Evolutionary conservation across 768 basidiomycete species (phyloP).

Genomic region (Pleurotus platypus): DNA sequence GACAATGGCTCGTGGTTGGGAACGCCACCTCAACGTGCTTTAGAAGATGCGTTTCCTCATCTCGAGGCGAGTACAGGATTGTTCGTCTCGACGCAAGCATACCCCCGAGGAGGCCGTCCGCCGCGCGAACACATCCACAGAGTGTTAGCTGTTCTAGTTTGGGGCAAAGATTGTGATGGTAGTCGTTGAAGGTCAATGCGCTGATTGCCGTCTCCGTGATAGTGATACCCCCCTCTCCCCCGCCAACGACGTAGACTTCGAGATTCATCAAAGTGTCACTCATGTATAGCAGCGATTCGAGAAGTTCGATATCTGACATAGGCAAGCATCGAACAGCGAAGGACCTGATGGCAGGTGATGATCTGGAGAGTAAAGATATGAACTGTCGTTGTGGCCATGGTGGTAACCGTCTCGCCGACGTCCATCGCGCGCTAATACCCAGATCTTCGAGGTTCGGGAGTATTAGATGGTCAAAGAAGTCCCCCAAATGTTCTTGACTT

Average conservation of each 20-base stretch:
- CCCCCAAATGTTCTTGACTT: background rate
- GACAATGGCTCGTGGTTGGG: slow-evolving; percentile 1
- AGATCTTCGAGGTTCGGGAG: background rate
- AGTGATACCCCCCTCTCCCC: background rate
- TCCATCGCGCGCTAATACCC: slow-evolving; percentile 4
- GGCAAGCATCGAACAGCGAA: slow-evolving; percentile 4
- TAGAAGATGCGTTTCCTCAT: background rate
- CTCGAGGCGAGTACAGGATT: background rate
- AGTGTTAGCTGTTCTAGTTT: background rate
- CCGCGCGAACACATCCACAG: background rate
- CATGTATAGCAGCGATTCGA: slow-evolving; percentile 1
- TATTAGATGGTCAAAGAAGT: slow-evolving; percentile 7
- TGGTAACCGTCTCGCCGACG: background rate
- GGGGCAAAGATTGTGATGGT: background rate
- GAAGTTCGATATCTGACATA: slow-evolving; percentile 1
- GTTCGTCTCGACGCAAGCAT: slow-evolving; percentile 1
- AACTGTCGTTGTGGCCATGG: slow-evolving; percentile 4
- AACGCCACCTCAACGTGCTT: slow-evolving; percentile 1
- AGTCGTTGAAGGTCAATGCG: slow-evolving; percentile 1
- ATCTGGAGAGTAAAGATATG: slow-evolving; percentile 3
- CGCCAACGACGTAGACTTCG: slow-evolving; percentile 1
- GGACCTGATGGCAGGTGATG: slow-evolving; percentile 3
- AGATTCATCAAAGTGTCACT: slow-evolving; percentile 4
- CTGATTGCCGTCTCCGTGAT: slow-evolving; percentile 2
- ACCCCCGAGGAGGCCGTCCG: background rate